Evolutionary conservation across 495 filamentous ascomycete species (phyloP), one percentile per base, ranked within the genome.

Genomic region (Neurospora pannonica): DNA sequence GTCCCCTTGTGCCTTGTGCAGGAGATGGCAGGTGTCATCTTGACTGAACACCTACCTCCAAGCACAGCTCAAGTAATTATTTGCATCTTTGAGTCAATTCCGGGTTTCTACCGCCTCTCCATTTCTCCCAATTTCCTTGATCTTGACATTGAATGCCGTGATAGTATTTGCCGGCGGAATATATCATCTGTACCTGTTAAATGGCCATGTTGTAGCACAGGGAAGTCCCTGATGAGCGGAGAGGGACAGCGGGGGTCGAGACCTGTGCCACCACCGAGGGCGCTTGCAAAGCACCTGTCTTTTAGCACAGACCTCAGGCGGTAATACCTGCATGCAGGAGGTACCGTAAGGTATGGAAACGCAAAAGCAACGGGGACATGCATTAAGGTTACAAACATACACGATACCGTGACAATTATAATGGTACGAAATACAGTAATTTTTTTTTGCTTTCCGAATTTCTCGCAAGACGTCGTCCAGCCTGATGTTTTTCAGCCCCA

Each of bases 381-480:
- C n/a, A n/a, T n/a, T n/a, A n/a, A 28, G 54, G 15, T 67, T 67
- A 67, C 54, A 67, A 34, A 67, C 28, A 34, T 67, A 67, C 54
- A 34, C 54, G 54, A 67, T 67, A 67, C 54, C 28, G 48, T 60
- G 48, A 60, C 48, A 21, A 48, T 48, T 60, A 15, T n/a, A n/a
- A n/a, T n/a, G 48, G 48, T 60, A 60, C 48, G 48, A 5, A 67
- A 34, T 67, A 74, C 74, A 62, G 72, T 48, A 40, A 72, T 24
- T 72, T 72, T 72, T 72, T 62, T 72, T 72, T 40, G 38, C 36
- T 46, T 72, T 72, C 71, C 71, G 38, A 72, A 46, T 43, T 46
- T 46, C 71, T 72, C 71, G 38, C 71, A 28, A 71, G 70, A 38
- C 72, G 69, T 70, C 31, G 54, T 71, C 54, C 15, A 67, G 54